Conservation (phyloP, 768 basidiomycete genomes). For the Rubroboletus satanas region DNA sequence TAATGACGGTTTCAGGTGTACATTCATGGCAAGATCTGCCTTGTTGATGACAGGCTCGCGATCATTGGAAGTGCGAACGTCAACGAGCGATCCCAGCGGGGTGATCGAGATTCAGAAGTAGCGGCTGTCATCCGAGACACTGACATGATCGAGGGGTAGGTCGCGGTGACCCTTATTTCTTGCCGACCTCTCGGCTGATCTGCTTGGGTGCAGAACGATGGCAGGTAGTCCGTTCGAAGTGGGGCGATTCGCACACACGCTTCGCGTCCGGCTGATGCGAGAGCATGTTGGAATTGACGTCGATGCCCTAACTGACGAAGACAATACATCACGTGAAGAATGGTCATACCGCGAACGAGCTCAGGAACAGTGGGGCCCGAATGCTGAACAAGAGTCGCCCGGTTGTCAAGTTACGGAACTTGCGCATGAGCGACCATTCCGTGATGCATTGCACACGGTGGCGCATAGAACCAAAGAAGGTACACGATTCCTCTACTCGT, state of each 20-base stretch:
- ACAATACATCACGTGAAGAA: slow-evolving; percentile 54
- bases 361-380: slow-evolving; percentile 70
- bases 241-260: slow-evolving; percentile 92
- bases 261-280: slow-evolving; percentile 91
- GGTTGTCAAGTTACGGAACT: slow-evolving; percentile 42
- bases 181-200: neutral
- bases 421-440: slow-evolving; percentile 33
- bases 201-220: slow-evolving; percentile 62
- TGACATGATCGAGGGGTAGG: slow-evolving; percentile 90
- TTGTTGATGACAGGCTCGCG: slow-evolving; percentile 91
- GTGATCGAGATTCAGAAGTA: slow-evolving; percentile 95
- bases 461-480: slow-evolving; percentile 49
- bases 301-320: slow-evolving; percentile 78
- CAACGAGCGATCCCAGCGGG: slow-evolving; percentile 93
- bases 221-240: slow-evolving; percentile 93
- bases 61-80: slow-evolving; percentile 98
- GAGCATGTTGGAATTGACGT: slow-evolving; percentile 97
- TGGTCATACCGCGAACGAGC: slow-evolving; percentile 43
- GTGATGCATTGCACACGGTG: slow-evolving; percentile 34
- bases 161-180: slow-evolving; percentile 4
- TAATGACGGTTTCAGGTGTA: slow-evolving; percentile 55
- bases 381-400: slow-evolving; percentile 57
- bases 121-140: slow-evolving; percentile 93
- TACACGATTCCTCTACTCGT: slow-evolving; percentile 21
- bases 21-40: slow-evolving; percentile 68